These are phyloP conservation scores for Alternaria angustiovoidea DNA, from an alignment of 2,329 filamentous ascomycete species.

Conservation along the genomic window DNA sequence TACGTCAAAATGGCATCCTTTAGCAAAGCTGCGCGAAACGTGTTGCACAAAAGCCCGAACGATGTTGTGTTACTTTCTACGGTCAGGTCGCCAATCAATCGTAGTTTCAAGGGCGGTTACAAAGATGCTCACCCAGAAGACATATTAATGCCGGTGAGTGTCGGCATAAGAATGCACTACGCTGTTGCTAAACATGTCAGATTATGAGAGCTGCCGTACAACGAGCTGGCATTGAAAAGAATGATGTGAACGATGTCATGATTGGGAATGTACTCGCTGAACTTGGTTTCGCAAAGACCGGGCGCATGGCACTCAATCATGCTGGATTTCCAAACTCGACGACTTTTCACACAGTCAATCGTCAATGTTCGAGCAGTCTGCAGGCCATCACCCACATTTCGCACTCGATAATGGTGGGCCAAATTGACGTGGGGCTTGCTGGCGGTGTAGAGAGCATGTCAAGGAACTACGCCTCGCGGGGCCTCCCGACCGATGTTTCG, in stretches of 20 bases:
- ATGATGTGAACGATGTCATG: slow-evolving; percentile 39
- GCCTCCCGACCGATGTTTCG: slow-evolving; percentile 72
- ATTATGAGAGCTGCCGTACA: slow-evolving; percentile 71
- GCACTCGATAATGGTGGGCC: slow-evolving; percentile 79
- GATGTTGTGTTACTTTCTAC: slow-evolving; percentile 95
- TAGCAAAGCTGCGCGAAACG: slow-evolving; percentile 55
- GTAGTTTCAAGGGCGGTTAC: slow-evolving; percentile 88
- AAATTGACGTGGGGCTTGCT: slow-evolving; percentile 87
- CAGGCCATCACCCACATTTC: slow-evolving; percentile 95
- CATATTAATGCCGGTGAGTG: slow-evolving; percentile 68
- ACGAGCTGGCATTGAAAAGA: slow-evolving; percentile 35
- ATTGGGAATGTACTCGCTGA: slow-evolving; percentile 79
- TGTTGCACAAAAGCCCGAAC: slow-evolving; percentile 87
- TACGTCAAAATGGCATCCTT: slow-evolving; percentile 37
- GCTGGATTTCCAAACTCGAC: slow-evolving; percentile 92
- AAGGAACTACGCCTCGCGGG: slow-evolving; percentile 81
- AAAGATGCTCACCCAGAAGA: slow-evolving; percentile 93
- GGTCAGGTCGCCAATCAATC: slow-evolving; percentile 84
- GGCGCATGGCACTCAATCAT: slow-evolving; percentile 84
- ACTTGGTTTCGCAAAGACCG: slow-evolving; percentile 88
- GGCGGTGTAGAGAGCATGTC: slow-evolving; percentile 91
- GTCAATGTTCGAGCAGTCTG: slow-evolving; percentile 96
- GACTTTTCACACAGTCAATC: slow-evolving; percentile 82
- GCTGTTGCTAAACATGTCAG: slow-evolving; percentile 64
- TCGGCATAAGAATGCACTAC: slow-evolving; percentile 64